Conservation (phyloP, 2,329 filamentous ascomycete species). For the Cytospora leucostoma region DNA sequence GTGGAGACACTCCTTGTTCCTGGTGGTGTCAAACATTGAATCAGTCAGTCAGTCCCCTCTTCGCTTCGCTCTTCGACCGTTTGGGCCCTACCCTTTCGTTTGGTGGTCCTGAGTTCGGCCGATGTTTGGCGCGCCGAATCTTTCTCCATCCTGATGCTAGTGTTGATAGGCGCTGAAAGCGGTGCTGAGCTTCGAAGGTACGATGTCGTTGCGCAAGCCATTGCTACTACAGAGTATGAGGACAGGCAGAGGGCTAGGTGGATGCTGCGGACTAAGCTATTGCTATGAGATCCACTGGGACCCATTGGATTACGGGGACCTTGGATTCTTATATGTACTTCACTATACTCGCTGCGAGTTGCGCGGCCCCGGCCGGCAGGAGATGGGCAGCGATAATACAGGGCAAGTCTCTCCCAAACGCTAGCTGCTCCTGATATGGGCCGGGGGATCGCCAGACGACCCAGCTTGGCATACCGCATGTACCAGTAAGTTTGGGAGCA, state of each 20-base stretch:
- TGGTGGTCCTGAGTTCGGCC: constrained; percentile 46
- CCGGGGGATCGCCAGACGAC: constrained; percentile 14
- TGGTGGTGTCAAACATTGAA: constrained; percentile 31
- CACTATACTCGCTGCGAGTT: constrained; percentile 14
- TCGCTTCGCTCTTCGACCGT: constrained; percentile 18
- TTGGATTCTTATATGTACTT: constrained; percentile 21
- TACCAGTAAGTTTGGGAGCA: constrained; percentile 6
- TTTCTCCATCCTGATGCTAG: constrained; percentile 31
- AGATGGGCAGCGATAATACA: constrained; percentile 15
- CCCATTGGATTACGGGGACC: constrained; percentile 22
- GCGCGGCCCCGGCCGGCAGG: constrained; percentile 23
- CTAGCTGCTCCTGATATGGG: constrained; percentile 11
- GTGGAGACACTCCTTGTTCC: constrained; percentile 79
- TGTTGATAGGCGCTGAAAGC: constrained; percentile 29
- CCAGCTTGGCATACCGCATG: constrained; percentile 7
- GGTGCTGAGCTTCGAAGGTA: constrained; percentile 29
- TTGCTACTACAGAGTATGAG: constrained; percentile 20
- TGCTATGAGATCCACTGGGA: constrained; percentile 23
- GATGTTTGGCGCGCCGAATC: constrained; percentile 46
- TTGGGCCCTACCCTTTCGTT: constrained; percentile 47
- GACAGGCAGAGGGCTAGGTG: constrained; percentile 18
- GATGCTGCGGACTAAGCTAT: constrained; percentile 21
- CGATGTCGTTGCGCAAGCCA: constrained; percentile 29
- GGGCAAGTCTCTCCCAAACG: constrained; percentile 9
- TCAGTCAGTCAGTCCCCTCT: constrained; percentile 24